Base-by-base conservation (phyloP, 352 stramenopile species). In the Pilasporangium apinafurcum region DNA sequence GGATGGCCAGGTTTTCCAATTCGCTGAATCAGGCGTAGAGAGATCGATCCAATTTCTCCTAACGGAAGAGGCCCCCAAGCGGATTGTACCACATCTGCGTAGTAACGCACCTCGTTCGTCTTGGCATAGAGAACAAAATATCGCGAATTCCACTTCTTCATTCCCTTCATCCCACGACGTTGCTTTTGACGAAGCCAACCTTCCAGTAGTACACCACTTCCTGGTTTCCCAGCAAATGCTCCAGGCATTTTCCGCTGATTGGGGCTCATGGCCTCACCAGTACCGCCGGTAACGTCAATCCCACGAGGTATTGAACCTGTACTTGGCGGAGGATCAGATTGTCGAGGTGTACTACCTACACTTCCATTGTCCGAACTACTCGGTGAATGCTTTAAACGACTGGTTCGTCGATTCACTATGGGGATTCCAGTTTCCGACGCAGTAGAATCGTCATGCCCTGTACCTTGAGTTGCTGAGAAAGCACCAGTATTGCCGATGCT, bases 61-160 rank as follows among this genome's bases (percentile, higher is more conserved):
- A 92, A 46, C 0, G 79, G 79, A 43, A 92, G 83, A 0, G 71
- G 67, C 0, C 79, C 79, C 79, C 79, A 92, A 12, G 76, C 79
- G 10, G 74, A 88, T 46, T 78, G 68, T 20, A 87, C 76, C 14
- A 92, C 74, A 38, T 92, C 79, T 1, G 73, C 59, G 46, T 89
- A 92, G 50, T 92, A 92, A 12, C 79, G 66, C 30, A 92, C 58
- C 41, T 92, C 79, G 45, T 84, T 86, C 2, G 64, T 77, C 37
- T 69, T 68, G 12, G 71, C 71, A 51, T 89, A 86, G 4, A 89
- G 54, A 39, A 92, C 79, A 44, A 89, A 92, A 41, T 89, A 89
- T 28, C 76, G 68, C 40, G 71, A 73, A 47, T 89, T 88, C 79
- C 79, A 92, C 56, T 87, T 86, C 57, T 89, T 92, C 41, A 89